A percentile compares a stretch with the other conserved stretches of the same genome.
phyloP scores from a whole-genome alignment of 2,329 filamentous ascomycete genomes.

The Neonectria faginata region DNA sequence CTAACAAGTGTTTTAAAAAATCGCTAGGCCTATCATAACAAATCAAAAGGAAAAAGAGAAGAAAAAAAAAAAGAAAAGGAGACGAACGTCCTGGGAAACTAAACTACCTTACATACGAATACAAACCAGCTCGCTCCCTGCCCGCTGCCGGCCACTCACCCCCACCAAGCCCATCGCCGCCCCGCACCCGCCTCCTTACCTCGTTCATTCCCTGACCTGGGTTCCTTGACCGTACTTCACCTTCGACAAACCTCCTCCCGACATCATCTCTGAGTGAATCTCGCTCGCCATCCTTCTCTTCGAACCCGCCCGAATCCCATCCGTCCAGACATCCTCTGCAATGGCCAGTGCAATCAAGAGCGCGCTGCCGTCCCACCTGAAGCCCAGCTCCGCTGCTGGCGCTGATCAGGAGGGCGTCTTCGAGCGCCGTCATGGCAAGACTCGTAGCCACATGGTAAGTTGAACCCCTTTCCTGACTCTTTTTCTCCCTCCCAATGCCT shows the following conservation, averaged over 20 bases:
- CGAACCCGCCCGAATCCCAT: conserved; percentile 18
- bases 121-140: not conserved
- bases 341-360: conserved; percentile 80
- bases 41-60: not conserved
- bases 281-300: conserved; percentile 15
- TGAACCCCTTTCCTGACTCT: conserved; percentile 19
- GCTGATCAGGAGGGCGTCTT: conserved; percentile 62
- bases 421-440: conserved; percentile 81
- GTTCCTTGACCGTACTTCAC: conserved; percentile 24
- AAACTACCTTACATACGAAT: conserved; percentile 1
- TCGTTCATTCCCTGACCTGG: conserved; percentile 38
- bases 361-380: conserved; percentile 87
- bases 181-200: conserved; percentile 35
- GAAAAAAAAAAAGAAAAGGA: conserved; percentile 4
- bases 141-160: conserved; percentile 10
- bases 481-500: not conserved
- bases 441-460: conserved; percentile 87
- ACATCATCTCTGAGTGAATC: conserved; percentile 27
- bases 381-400: conserved; percentile 64
- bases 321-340: conserved; percentile 45
- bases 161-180: conserved; percentile 37
- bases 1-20: not conserved
- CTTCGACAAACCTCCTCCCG: conserved; percentile 33
- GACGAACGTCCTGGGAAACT: not conserved
- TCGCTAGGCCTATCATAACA: not conserved